Conservation (phyloP, 805 yeast species). For the Starmerella asiatica region DNA sequence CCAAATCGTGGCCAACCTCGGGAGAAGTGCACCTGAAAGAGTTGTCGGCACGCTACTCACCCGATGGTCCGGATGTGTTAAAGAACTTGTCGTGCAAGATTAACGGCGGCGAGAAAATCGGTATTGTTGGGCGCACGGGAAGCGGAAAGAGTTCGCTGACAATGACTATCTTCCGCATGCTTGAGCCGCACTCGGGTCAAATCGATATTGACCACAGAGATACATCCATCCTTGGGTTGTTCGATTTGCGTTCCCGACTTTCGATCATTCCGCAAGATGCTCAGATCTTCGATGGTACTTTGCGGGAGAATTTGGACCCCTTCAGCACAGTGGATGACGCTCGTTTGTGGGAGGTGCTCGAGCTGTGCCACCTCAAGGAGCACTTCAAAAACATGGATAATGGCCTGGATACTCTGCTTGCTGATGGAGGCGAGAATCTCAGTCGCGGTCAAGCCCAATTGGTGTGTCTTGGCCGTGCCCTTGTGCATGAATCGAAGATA, state of each 20-base stretch:
- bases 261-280: slow-evolving; percentile 92
- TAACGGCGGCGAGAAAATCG: slow-evolving; percentile 67
- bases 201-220: slow-evolving; percentile 63
- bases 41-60: slow-evolving; percentile 69
- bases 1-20: slow-evolving; percentile 52
- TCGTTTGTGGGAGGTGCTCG: slow-evolving; percentile 64
- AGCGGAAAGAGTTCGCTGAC: slow-evolving; percentile 87
- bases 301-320: slow-evolving; percentile 82
- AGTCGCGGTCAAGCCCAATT: slow-evolving; percentile 76
- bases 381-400: slow-evolving; percentile 43
- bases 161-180: slow-evolving; percentile 67
- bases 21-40: slow-evolving; percentile 58
- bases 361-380: slow-evolving; percentile 60
- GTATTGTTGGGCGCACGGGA: slow-evolving; percentile 94
- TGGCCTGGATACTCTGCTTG: slow-evolving; percentile 39
- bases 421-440: slow-evolving; percentile 64
- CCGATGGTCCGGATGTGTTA: slow-evolving; percentile 64
- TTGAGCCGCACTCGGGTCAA: slow-evolving; percentile 57
- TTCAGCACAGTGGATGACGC: slow-evolving; percentile 51
- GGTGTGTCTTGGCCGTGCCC: slow-evolving; percentile 64
- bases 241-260: slow-evolving; percentile 60
- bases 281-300: slow-evolving; percentile 76
- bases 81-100: slow-evolving; percentile 51
- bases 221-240: slow-evolving; percentile 55
- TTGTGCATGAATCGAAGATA: slow-evolving; percentile 53